Evolutionary conservation across 2,329 filamentous ascomycete genomes (phyloP), one percentile per base, ranked within the genome.

Genomic region (Colletotrichum lindemuthianum): DNA sequence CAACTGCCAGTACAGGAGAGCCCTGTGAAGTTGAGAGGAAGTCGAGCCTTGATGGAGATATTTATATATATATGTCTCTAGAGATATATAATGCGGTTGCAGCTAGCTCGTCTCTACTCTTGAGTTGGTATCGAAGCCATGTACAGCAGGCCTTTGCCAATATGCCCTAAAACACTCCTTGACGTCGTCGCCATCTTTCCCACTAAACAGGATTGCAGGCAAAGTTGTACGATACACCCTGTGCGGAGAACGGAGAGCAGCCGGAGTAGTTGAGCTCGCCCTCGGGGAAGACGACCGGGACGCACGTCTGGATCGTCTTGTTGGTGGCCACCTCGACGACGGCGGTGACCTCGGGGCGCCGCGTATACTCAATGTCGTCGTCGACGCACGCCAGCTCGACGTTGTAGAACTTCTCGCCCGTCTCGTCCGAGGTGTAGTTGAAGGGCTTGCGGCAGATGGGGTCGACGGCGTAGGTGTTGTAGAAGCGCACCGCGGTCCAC

Each of bases 211-310:
- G 24, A 24, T 24, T 24, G 24, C 54, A 57, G 33, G 54, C 54
- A 49, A 57, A 54, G 37, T 34, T 43, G 39, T 16, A 54, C 4
- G 13, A 15, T 8, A 57, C 43, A n/a, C 36, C 54, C 44, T 48
- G 43, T 12, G 12, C 16, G 32, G 12, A 16, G 13, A 5, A 33
- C 12, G 36, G 39, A 15, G 54, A 48, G 44, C 54, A 57, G 16
- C 91, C 96, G 8, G 84, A 72, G 74, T 89, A 96, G 36, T 91
- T 90, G 77, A 24, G 24, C 24, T 97, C 93, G 12, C 93, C 93
- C 82, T 96, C 96, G 24, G 24, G 24, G 77, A 97, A 97, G 10
- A 97, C 93, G 81, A 49, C 40, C 1, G 58, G 58, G 0, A 61
- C 58, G 41, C 61, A 65, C 2, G 51, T 61, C 58, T 65, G 33